Evolutionary conservation across 176 grass and related monocot species (phyloP).

Genomic region (Ensete ventricosum): DNA sequence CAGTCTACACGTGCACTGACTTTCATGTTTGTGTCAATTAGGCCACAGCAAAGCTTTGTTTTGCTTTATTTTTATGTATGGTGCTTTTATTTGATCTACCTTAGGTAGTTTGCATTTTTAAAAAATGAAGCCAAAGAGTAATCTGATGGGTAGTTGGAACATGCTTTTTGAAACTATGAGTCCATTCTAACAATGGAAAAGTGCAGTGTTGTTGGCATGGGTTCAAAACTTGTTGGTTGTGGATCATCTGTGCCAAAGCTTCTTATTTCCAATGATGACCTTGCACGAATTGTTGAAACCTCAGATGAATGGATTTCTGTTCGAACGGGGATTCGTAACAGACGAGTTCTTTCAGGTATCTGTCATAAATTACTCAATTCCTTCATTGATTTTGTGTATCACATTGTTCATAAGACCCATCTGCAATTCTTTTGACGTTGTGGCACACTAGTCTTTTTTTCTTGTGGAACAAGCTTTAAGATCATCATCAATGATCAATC

Average conservation of each 20-base stretch:
- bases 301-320: constrained; percentile 97
- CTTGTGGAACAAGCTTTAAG: neutral
- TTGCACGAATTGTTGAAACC: constrained; percentile 82
- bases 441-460: neutral
- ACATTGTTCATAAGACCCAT: neutral
- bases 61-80: neutral
- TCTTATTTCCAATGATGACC: constrained; percentile 74
- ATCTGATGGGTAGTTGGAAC: neutral
- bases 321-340: constrained; percentile 83
- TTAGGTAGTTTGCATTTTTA: neutral
- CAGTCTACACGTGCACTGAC: neutral
- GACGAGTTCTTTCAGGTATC: constrained; percentile 76
- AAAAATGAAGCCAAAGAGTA: neutral
- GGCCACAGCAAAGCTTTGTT: neutral
- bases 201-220: constrained; percentile 59
- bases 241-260: constrained; percentile 67
- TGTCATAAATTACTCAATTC: neutral
- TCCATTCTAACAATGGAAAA: constrained; percentile 17
- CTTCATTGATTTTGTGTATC: neutral
- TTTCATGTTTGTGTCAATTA: neutral
- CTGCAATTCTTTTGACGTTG: neutral
- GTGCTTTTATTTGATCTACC: neutral
- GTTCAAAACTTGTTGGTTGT: constrained; percentile 74
- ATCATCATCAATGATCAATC: neutral
- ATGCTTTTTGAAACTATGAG: neutral